Evolutionary conservation across 495 filamentous ascomycete genomes (phyloP).

Genomic region (Penicillium daleae): DNA sequence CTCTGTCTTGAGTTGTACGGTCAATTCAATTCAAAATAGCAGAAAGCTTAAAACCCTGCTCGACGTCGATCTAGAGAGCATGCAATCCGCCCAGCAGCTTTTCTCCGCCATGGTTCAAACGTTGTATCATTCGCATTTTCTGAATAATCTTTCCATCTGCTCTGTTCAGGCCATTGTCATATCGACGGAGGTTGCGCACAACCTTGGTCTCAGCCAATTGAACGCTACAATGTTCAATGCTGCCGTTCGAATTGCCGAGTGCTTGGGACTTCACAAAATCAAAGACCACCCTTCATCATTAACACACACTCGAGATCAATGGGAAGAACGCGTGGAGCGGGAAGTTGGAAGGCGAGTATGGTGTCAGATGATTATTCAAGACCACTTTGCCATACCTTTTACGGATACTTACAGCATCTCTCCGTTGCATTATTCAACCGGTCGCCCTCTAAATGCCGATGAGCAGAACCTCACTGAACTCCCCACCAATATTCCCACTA

Average conservation of each 20-base stretch:
- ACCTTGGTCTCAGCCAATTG: slow-evolving; percentile 48
- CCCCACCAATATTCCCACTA: slow-evolving; percentile 39
- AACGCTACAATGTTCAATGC: slow-evolving; percentile 46
- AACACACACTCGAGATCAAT: slow-evolving; percentile 31
- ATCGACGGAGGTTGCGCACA: slow-evolving; percentile 49
- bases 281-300: slow-evolving; percentile 23
- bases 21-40: slow-evolving; percentile 37
- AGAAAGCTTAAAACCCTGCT: slow-evolving; percentile 21
- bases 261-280: slow-evolving; percentile 39
- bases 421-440: slow-evolving; percentile 43
- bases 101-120: slow-evolving; percentile 36
- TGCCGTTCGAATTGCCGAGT: slow-evolving; percentile 45
- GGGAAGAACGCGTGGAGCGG: slow-evolving; percentile 33
- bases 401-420: slow-evolving; percentile 52
- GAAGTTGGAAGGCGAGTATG: slow-evolving; percentile 50
- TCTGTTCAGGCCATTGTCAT: slow-evolving; percentile 51
- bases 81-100: slow-evolving; percentile 31
- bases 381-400: slow-evolving; percentile 54
- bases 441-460: slow-evolving; percentile 42
- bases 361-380: slow-evolving; percentile 51
- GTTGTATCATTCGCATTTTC: slow-evolving; percentile 33
- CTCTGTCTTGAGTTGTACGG: slow-evolving; percentile 32
- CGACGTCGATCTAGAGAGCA: slow-evolving; percentile 26
- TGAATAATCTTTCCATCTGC: slow-evolving; percentile 41
- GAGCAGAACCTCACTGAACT: slow-evolving; percentile 43